phyloP scores from a whole-genome alignment of 2,329 filamentous ascomycete species.

The Magnaporthiopsis rhizophila region DNA sequence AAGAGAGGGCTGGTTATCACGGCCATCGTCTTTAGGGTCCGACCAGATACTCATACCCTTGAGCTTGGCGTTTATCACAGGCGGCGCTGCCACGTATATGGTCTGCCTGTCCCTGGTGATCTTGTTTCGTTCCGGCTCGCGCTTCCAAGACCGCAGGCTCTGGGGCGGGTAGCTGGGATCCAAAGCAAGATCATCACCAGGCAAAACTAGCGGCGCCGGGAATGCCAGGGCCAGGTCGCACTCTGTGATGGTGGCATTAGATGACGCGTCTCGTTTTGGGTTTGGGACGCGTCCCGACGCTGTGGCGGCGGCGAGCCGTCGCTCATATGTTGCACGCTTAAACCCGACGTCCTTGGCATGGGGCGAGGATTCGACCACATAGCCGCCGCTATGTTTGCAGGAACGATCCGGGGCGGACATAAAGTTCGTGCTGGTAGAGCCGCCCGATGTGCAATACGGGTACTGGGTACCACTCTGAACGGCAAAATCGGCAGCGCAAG shows the following conservation, averaged over 20 bases:
- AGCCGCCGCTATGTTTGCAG: background rate
- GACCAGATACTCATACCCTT: constrained; percentile 36
- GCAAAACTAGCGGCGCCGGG: constrained; percentile 51
- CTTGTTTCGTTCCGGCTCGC: constrained; percentile 37
- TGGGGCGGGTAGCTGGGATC: constrained; percentile 45
- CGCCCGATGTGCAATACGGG: no score
- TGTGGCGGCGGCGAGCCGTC: background rate
- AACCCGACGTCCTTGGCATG: background rate
- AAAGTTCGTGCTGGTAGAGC: no score
- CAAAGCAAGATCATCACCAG: constrained; percentile 47
- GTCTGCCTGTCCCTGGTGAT: constrained; percentile 35
- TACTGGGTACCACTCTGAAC: background rate
- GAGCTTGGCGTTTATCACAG: constrained; percentile 24
- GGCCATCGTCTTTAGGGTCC: constrained; percentile 8
- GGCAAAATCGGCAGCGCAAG: background rate
- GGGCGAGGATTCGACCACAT: background rate
- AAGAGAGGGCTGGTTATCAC: constrained; percentile 5
- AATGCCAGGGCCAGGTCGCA: constrained; percentile 28
- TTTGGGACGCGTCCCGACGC: background rate
- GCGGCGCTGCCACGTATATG: constrained; percentile 45
- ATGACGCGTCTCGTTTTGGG: background rate
- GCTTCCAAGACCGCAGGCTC: constrained; percentile 41
- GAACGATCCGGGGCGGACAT: background rate
- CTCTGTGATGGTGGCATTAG: background rate
- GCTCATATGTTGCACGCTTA: background rate